phyloP scores from a whole-genome alignment of 306 rosid species.

The Amphicarpaea edgeworthii region DNA sequence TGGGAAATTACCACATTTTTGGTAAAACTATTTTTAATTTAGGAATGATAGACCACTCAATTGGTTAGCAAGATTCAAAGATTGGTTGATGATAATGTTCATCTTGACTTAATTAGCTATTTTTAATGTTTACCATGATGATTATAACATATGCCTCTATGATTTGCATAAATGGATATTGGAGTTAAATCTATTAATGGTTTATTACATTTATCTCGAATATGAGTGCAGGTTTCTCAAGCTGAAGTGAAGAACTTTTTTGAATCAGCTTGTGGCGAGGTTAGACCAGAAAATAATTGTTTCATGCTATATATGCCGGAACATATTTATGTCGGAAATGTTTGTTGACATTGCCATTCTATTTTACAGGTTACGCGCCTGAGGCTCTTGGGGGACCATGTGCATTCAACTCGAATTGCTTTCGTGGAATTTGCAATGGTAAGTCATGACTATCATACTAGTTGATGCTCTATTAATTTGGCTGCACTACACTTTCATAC shows the following conservation, averaged over 20 bases:
- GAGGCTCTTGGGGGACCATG: constrained; percentile 98
- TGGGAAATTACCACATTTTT: not conserved
- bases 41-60: not conserved
- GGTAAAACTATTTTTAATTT: not conserved
- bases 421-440: constrained; percentile 92
- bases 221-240: constrained; percentile 77
- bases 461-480: not conserved
- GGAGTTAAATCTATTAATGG: constrained; percentile 30
- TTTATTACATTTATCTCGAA: constrained; percentile 7
- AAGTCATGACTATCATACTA: constrained; percentile 25
- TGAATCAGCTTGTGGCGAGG: constrained; percentile 96
- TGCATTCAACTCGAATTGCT: constrained; percentile 98
- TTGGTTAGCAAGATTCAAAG: constrained; percentile 11
- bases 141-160: not conserved
- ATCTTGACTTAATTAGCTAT: not conserved
- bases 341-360: constrained; percentile 27
- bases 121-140: not conserved
- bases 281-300: constrained; percentile 47
- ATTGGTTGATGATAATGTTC: constrained; percentile 8
- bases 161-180: constrained; percentile 19
- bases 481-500: constrained; percentile 4
- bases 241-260: constrained; percentile 92
- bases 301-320: constrained; percentile 32
- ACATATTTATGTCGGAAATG: constrained; percentile 28
- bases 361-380: constrained; percentile 79